Evolutionary conservation across 2,329 filamentous ascomycete genomes (phyloP), one percentile per base, ranked within the genome.

Genomic region (Microdochium nivale): DNA sequence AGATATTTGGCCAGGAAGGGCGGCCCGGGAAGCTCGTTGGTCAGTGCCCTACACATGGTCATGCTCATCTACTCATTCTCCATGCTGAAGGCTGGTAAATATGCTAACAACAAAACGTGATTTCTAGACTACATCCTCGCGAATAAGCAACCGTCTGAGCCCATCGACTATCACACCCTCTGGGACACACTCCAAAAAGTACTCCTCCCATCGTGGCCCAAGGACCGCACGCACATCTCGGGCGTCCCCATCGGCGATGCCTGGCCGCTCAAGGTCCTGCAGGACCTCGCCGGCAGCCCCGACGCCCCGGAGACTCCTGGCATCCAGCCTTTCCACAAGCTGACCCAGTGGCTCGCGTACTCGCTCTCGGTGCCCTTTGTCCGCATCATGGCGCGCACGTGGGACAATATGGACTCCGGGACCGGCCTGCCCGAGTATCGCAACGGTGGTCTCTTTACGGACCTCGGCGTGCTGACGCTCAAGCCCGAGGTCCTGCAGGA

Each of bases 341-440:
- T 95, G 33, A 95, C 90, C 0, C 90, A 96, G 68, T 96, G 91
- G 91, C 84, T 96, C 52, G 89, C 87, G 49, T 96, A 96, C 70
- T 95, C 90, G 2, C 79, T 96, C 52, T 95, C 95, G 88, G 86
- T 90, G 24, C 90, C 90, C 0, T 95, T 96, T 86, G 81, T 85
- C 52, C 87, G 83, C 57, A 69, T 95, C 23, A 82, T 95, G 60
- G 81, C 86, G 52, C 84, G 95, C 53, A 83, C 90, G 58, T 94
- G 94, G 66, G 83, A 86, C 2, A 89, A 90, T 44, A 81, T 83
- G 1, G 88, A 95, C 55, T 77, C 95, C 7, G 77, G 95, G 57
- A 96, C 91, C 0, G 91, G 90, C 23, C 75, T 96, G 3, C 90
- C 91, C 0, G 91, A 96, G 65, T 96, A 96, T 66, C 83, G 91